Evolutionary conservation across 202 grass and related monocot species (phyloP), one percentile per base, ranked within the genome.

Genomic region (Schoenoplectus tabernaemontani): DNA sequence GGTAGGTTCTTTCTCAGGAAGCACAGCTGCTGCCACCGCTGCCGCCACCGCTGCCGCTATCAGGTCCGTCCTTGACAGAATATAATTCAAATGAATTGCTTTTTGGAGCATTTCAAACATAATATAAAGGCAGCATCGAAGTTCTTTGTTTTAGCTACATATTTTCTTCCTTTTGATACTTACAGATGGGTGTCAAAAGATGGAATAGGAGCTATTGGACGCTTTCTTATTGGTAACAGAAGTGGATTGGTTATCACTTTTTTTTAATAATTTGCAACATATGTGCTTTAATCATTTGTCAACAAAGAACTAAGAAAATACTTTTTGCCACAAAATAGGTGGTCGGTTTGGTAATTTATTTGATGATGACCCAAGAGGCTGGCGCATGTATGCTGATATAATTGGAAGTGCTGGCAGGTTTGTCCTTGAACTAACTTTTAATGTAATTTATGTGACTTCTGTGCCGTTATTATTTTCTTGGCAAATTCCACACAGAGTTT

Each of bases 341-440:
- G 94, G 91, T 26, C 87, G 89, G 16, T 97, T 97, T 17, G 94
- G 91, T 67, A 88, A 78, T 46, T 83, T 97, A 88, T 97, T 97
- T 80, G 94, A 97, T 59, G 87, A 97, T 81, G 94, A 97, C 73
- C 94, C 94, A 81, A 97, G 93, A 78, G 86, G 86, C 42, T 97
- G 94, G 94, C 86, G 94, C 65, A 97, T 97, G 94, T 97, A 97
- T 88, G 94, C 94, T 30, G 94, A 97, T 83, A 87, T 97, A 57
- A 91, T 97, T 85, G 94, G 94, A 69, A 93, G 94, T 86, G 84
- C 87, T 71, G 94, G 94, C 87, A 97, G 94, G 94, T 97, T 13
- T 74, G 69, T 33, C 86, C 47, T 30, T 85, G 41, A 22, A 48
- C 58, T 42, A 84, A 56, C 30, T 84, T 38, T 44, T 61, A n/a